Base-by-base conservation (phyloP, 2,329 filamentous ascomycete genomes). In the Fusarium bactridioides region DNA sequence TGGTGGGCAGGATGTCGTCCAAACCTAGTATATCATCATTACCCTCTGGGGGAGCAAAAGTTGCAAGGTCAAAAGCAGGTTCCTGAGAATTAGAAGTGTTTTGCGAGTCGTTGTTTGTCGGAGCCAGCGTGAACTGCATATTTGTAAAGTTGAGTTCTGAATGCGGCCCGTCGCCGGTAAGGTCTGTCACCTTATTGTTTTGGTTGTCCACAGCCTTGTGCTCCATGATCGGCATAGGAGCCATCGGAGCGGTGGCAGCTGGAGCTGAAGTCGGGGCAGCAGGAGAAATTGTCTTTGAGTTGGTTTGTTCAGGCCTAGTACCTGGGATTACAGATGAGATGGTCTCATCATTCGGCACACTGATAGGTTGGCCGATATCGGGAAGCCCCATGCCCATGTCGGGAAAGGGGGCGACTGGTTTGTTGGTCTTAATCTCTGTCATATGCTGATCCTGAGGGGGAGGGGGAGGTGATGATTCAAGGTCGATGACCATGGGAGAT, bases 71-170 rank as follows among this genome's bases (percentile, higher is more conserved):
- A 71, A 87, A 86, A 9, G 83, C 80, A 11, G 81, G 77, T 63
- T 84, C 84, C 61, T 78, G 77, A 18, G 74, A 56, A 25, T 71
- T 74, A 33, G 73, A 41, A 35, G 61, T 61, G 21, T 76, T 66
- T 48, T 79, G 76, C 35, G 61, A 71, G 25, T 80, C 72, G 62
- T 78, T 78, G 54, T 79, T 81, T 13, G 82, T 69, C 2, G 86
- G 85, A 4, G 85, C 87, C 9, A 89, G 80, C 0, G 86, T 84
- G 70, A 89, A 89, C 40, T 86, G 83, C 86, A 89, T 89, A 69
- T 89, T 83, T 19, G 87, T 89, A 72, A 89, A 89, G 68, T 84
- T 84, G 12, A 85, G 81, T 57, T 84, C 83, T n/a, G 82, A 77
- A 51, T 80, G 59, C 25, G 72, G 61, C 13, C 72, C 72, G 29